Conservation (phyloP, 2,329 filamentous ascomycete species). For the Colletotrichum sp. region DNA sequence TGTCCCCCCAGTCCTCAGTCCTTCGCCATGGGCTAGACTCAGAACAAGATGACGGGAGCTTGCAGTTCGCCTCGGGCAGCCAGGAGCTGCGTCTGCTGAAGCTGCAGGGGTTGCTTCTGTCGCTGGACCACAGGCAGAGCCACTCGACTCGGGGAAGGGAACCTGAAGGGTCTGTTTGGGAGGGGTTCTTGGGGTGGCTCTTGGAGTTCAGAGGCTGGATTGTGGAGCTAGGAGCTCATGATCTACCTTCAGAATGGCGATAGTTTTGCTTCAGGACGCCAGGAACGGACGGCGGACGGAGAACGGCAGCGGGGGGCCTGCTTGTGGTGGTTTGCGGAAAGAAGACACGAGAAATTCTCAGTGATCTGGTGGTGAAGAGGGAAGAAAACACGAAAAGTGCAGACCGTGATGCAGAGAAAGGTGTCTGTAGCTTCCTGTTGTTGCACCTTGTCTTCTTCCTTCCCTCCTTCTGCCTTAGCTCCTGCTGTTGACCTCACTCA, state of each 20-base stretch:
- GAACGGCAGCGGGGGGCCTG: background rate
- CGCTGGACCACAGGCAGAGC: background rate
- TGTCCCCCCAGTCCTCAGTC: background rate
- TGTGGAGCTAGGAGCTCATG: conserved; percentile 19
- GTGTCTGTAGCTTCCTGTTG: background rate
- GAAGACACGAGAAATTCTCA: background rate
- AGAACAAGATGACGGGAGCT: background rate
- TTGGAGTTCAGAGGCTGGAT: background rate
- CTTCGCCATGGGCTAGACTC: background rate
- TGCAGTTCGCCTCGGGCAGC: background rate
- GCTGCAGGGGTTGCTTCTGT: background rate
- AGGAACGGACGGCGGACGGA: background rate
- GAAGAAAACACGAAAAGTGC: background rate
- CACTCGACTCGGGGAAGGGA: background rate
- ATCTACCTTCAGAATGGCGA: conserved; percentile 21
- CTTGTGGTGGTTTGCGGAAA: background rate
- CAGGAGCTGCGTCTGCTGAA: background rate
- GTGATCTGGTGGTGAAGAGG: background rate
- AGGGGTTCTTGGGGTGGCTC: background rate
- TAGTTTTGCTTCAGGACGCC: conserved; percentile 14
- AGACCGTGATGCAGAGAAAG: background rate
- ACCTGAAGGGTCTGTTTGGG: background rate
- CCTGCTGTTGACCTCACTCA: background rate
- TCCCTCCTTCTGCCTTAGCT: background rate
- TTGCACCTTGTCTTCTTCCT: background rate